Evolutionary conservation across 805 yeast species (phyloP), one percentile per base, ranked within the genome.

Genomic region (Saccharomycopsis javanensis): DNA sequence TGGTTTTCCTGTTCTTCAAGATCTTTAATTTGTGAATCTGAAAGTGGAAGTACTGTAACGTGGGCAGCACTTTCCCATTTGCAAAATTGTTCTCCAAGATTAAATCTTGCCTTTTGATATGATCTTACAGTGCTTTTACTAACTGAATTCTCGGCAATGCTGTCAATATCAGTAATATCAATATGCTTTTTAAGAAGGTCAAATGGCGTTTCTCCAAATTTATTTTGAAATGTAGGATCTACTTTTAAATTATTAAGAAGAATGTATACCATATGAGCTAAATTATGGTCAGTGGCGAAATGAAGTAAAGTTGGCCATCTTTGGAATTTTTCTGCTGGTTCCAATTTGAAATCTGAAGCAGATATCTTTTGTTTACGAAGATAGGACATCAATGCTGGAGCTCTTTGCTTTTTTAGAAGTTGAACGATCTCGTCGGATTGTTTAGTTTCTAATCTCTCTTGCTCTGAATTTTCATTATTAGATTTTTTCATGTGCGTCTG

Each of bases 281-380:
- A 72, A 2, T 88, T 87, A 57, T 82, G 74, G 7, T 82, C 75
- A 0, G 97, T 72, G 0, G 96, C 92, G 67, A 75, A 88, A 66
- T 90, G 96, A 31, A 94, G 71, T 57, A 87, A 68, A 0, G 96
- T 88, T 3, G 97, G 96, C 0, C 82, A 75, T 11, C 74, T 70
- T 10, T 67, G 63, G 64, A 77, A 85, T 56, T 77, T 79, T 0
- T 71, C 61, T 6, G 66, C 69, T 0, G 97, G 96, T 35, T 75
- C 68, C 4, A 92, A 68, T 18, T 30, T 18, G 46, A 38, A 55
- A 15, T 30, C n/a, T n/a, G 48, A 51, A 2, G 48, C 56, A 38
- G 25, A 27, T 8, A 60, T 4, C 1, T 77, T 75, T 63, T 88
- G 75, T 60, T 81, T 79, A 58, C 76, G 78, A 54, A 91, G 60